Conservation (phyloP, 108 stramenopile species). For the Cyclotella kingstonii region DNA sequence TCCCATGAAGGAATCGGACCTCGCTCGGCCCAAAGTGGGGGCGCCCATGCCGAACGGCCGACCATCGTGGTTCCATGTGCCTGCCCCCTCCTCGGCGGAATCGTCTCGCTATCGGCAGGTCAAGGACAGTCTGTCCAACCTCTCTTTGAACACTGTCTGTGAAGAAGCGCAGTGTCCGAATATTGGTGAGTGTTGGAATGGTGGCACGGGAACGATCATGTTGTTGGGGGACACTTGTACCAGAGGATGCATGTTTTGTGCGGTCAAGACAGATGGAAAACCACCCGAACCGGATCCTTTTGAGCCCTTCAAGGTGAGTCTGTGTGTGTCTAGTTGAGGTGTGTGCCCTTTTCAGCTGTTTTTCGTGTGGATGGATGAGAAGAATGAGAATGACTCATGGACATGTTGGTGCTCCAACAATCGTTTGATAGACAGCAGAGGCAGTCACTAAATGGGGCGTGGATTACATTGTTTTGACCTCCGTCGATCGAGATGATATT, state of each 20-base stretch:
- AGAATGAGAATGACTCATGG: not conserved
- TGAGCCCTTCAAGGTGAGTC: conserved; percentile 89
- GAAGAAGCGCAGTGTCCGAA: conserved; percentile 99
- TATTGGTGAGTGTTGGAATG: conserved; percentile 99
- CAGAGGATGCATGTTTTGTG: conserved; percentile 97
- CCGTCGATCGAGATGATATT: conserved; percentile 96
- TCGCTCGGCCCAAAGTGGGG: conserved; percentile 71
- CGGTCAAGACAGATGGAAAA: conserved; percentile 87
- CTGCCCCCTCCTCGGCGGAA: conserved; percentile 56
- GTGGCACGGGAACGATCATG: conserved; percentile 99
- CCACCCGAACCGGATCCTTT: conserved; percentile 95
- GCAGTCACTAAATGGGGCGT: conserved; percentile 96
- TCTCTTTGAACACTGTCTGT: conserved; percentile 94
- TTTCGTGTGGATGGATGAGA: not conserved
- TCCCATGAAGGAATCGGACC: conserved; percentile 58
- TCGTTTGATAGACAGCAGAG: conserved; percentile 83
- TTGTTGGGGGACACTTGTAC: conserved; percentile 98
- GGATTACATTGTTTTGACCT: conserved; percentile 97
- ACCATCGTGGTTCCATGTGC: conserved; percentile 71
- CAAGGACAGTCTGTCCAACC: conserved; percentile 67
- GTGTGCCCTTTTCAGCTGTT: not conserved
- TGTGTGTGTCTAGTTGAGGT: not conserved
- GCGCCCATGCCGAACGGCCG: conserved; percentile 84
- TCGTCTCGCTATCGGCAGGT: conserved; percentile 76
- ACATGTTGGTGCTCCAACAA: not conserved